Percentiles rank a stretch among this genome's conserved stretches.
These are phyloP conservation scores for Zangia roseola DNA, from an alignment of 768 basidiomycete species.

Conservation along the genomic window DNA sequence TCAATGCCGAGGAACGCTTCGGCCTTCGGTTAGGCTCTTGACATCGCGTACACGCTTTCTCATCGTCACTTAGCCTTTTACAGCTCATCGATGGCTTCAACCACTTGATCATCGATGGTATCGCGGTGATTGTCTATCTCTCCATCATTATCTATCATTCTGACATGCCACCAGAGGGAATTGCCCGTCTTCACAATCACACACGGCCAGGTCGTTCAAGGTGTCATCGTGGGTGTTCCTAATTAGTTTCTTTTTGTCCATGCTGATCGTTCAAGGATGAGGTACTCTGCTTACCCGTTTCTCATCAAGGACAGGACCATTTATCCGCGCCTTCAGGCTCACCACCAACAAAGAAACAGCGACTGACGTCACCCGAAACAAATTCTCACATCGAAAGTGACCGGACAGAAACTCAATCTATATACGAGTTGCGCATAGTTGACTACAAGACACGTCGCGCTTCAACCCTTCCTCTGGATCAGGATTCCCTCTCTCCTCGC, in stretches of 20 bases:
- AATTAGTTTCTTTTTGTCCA: not conserved
- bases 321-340: constrained; percentile 13
- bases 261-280: constrained; percentile 52
- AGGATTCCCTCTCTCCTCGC: constrained; percentile 57
- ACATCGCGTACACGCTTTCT: not conserved
- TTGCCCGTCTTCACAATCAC: constrained; percentile 81
- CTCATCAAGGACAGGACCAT: constrained; percentile 2
- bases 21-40: constrained; percentile 56
- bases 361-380: constrained; percentile 13
- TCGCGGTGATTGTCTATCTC: constrained; percentile 44
- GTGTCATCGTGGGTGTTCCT: constrained; percentile 58
- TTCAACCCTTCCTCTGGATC: constrained; percentile 49
- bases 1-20: constrained; percentile 72
- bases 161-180: constrained; percentile 55
- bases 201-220: constrained; percentile 61
- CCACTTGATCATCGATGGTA: constrained; percentile 45
- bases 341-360: constrained; percentile 29
- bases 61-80: constrained; percentile 50
- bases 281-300: constrained; percentile 26
- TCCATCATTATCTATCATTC: not conserved
- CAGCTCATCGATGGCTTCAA: constrained; percentile 70
- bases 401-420: no score
- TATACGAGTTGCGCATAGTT: constrained; percentile 42
- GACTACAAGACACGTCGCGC: constrained; percentile 72
- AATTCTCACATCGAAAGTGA: no score